Conservation (phyloP, 192 early-diverging fungal species). For the Rhizophagus prolifer region DNA sequence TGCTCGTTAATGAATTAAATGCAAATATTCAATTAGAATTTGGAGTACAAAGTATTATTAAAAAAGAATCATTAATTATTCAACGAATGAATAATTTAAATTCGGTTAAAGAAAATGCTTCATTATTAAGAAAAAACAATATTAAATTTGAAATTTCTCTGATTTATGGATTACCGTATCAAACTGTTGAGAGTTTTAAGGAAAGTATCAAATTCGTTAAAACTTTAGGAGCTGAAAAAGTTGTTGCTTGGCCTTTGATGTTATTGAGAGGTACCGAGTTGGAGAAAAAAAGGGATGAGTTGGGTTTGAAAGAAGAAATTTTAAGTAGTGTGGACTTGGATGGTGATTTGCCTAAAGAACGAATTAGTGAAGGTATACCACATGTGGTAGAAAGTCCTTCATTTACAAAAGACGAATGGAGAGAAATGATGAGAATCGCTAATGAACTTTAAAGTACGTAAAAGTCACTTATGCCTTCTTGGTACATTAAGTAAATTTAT, state of each 20-base stretch:
- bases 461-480: neutral
- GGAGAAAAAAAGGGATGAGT: neutral
- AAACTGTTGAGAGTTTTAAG: slow-evolving; percentile 17
- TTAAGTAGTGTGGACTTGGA: neutral
- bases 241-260: slow-evolving; percentile 28
- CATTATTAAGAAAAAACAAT: neutral
- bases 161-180: slow-evolving; percentile 28
- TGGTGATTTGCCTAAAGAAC: slow-evolving; percentile 4
- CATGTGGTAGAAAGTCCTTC: slow-evolving; percentile 26
- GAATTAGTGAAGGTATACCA: slow-evolving; percentile 21
- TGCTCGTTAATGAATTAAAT: neutral
- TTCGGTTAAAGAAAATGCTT: neutral
- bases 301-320: slow-evolving; percentile 16
- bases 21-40: slow-evolving; percentile 23
- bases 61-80: neutral
- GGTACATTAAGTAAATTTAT: too few species aligned
- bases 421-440: neutral
- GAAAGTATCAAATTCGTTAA: slow-evolving; percentile 8
- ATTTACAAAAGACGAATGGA: slow-evolving; percentile 27
- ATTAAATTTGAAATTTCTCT: slow-evolving; percentile 28
- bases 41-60: slow-evolving; percentile 24
- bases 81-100: slow-evolving; percentile 20
- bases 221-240: neutral
- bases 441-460: neutral
- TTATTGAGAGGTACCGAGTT: slow-evolving; percentile 22